Percentiles rank a stretch among this genome's conserved stretches.
These are phyloP conservation scores for Ceratonia siliqua DNA, from an alignment of 306 rosid genomes.

Conservation along the genomic window DNA sequence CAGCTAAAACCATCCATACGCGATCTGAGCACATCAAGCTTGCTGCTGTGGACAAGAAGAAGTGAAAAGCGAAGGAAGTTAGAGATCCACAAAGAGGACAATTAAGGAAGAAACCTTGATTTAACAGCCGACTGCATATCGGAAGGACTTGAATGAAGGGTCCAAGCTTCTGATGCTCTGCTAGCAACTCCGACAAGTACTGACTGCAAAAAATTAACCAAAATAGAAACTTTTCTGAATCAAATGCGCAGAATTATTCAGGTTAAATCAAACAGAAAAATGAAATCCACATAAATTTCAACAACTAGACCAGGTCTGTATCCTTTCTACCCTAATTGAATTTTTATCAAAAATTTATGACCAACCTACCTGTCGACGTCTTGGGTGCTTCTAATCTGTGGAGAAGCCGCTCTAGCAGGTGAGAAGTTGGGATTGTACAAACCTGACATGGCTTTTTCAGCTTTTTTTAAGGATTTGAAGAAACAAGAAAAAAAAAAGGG, in stretches of 20 bases:
- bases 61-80: slow-evolving; percentile 16
- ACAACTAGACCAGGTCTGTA: slow-evolving; percentile 14
- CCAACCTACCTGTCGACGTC: slow-evolving; percentile 76
- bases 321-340: slow-evolving; percentile 2
- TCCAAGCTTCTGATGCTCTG: slow-evolving; percentile 93
- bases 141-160: slow-evolving; percentile 93
- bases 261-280: slow-evolving; percentile 34
- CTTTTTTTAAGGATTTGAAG: slow-evolving; percentile 55
- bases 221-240: slow-evolving; percentile 34
- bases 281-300: slow-evolving; percentile 17
- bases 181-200: slow-evolving; percentile 86
- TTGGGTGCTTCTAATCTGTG: slow-evolving; percentile 83
- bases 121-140: slow-evolving; percentile 81
- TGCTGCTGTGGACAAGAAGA: neutral
- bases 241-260: slow-evolving; percentile 37
- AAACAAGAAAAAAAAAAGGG: slow-evolving; percentile 41
- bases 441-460: slow-evolving; percentile 70
- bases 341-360: slow-evolving; percentile 16
- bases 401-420: slow-evolving; percentile 95
- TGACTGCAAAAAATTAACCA: slow-evolving; percentile 51
- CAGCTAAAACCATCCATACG: slow-evolving; percentile 27
- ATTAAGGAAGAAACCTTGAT: slow-evolving; percentile 67
- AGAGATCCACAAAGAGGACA: slow-evolving; percentile 52
- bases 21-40: slow-evolving; percentile 54
- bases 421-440: slow-evolving; percentile 93